Evolutionary conservation across 2,329 filamentous ascomycete species (phyloP).

Genomic region (Cryphonectria parasitica): DNA sequence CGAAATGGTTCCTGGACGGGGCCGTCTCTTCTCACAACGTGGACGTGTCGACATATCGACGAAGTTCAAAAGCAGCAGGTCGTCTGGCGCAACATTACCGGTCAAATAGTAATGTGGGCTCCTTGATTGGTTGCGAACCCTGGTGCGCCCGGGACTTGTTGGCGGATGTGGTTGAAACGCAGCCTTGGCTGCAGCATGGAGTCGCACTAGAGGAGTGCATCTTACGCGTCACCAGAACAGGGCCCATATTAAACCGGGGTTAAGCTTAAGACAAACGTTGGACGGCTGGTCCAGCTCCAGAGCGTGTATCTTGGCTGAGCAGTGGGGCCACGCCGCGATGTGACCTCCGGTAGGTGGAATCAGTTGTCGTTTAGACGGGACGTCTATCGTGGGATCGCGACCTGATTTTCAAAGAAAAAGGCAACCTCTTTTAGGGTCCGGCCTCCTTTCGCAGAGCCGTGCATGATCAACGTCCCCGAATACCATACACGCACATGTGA

Average conservation of each 20-base stretch:
- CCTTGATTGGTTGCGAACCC: not conserved
- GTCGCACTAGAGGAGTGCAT: conserved; percentile 7
- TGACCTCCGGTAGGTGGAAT: conserved; percentile 13
- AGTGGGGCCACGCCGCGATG: too few relatives aligned
- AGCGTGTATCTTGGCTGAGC: not conserved
- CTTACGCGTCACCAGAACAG: conserved; percentile 12
- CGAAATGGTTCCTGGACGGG: not conserved
- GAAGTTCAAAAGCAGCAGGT: conserved; percentile 12
- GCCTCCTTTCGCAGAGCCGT: not conserved
- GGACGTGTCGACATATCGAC: not conserved
- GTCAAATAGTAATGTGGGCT: not conserved
- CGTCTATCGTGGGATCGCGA: not conserved
- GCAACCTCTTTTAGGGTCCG: not conserved
- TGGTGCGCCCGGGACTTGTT: not conserved
- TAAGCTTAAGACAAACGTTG: conserved; percentile 7
- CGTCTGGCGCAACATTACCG: not conserved
- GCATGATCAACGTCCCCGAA: not conserved
- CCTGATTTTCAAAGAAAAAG: not conserved
- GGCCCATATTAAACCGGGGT: not conserved
- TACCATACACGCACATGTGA: not conserved
- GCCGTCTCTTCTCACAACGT: not conserved
- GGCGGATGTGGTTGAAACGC: not conserved
- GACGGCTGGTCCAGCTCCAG: conserved; percentile 5
- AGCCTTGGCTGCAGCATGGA: conserved; percentile 16
- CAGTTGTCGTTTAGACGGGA: not conserved